Evolutionary conservation across 768 basidiomycete genomes (phyloP), one percentile per base, ranked within the genome.

Genomic region (Suillus hirtellus): DNA sequence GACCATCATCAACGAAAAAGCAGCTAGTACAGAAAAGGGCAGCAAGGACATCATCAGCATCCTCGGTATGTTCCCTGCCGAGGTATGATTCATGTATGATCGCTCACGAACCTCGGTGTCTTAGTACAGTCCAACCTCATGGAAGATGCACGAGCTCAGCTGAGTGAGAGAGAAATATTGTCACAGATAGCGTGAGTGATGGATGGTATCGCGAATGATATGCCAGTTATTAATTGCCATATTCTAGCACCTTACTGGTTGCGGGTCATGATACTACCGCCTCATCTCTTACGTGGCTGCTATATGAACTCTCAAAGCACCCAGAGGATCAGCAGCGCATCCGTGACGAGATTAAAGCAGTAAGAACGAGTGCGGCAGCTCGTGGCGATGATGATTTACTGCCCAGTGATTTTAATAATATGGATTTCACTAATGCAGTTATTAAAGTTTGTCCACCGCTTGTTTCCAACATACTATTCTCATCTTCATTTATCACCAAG

Each of bases 41-140:
- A 62, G 64, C 4, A 74, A 69, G 62, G 77, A 76, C 60, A 72
- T 77, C 24, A 72, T 77, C 68, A 77, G 75, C 43, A 67, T 78
- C 34, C 68, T 78, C 0, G 69, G 75, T 72, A 50, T 21, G 69
- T 61, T 35, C n/a, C 3, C 34, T 10, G 12, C 21, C 3, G 43
- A 60, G 37, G 42, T 11, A 12, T 47, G 7, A 37, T n/a, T 14
- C 6, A 34, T 21, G 12, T 19, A 53, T 60, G 37, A 46, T 58
- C 19, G 11, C 34, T 52, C n/a, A 6, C 38, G 7, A 40, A 15
- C 19, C n/a, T 43, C 46, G 31, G 54, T 63, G 17, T 12, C n/a
- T 15, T 35, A 72, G 73, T 76, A 21, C 72, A 70, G 44, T 75
- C 77, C 0, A 78, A 78, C 62, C 49, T 58, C 2, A 66, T 70